Evolutionary conservation across 2,329 filamentous ascomycete species (phyloP), one percentile per base, ranked within the genome.

Genomic region (Curvularia eragrostidis): DNA sequence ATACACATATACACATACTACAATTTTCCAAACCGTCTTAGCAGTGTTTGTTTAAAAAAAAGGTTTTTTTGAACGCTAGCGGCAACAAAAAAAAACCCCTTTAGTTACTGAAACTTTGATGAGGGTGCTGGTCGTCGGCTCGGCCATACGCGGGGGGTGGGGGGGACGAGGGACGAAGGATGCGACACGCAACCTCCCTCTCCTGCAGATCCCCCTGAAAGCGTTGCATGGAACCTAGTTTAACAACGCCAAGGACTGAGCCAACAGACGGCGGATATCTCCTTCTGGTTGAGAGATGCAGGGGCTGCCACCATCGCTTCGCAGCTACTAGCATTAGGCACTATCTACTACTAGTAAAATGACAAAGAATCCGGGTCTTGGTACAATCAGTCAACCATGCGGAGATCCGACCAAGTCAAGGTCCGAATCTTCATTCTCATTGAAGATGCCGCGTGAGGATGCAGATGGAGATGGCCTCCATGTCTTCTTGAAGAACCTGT

Each of bases 1-100:
- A n/a, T n/a, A n/a, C n/a, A n/a, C n/a, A n/a, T n/a, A n/a, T n/a
- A n/a, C n/a, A n/a, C n/a, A n/a, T n/a, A n/a, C n/a, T n/a, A n/a
- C n/a, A n/a, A n/a, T n/a, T 42, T 42, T 66, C 64, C 64, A 64
- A 62, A 59, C 56, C 59, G n/a, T n/a, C n/a, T n/a, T n/a, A n/a
- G n/a, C n/a, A n/a, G n/a, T n/a, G n/a, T n/a, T n/a, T n/a, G n/a
- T n/a, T n/a, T n/a, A n/a, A n/a, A n/a, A n/a, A n/a, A n/a, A n/a
- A n/a, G n/a, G n/a, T n/a, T n/a, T n/a, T n/a, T n/a, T n/a, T n/a
- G n/a, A n/a, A n/a, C n/a, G n/a, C n/a, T n/a, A n/a, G n/a, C n/a
- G n/a, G n/a, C n/a, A n/a, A n/a, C n/a, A n/a, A n/a, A n/a, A n/a
- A n/a, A n/a, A n/a, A n/a, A n/a, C n/a, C n/a, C n/a, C n/a, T n/a